Evolutionary conservation across 345 rosid species (phyloP).

Genomic region (Cardiospermum halicacabum): DNA sequence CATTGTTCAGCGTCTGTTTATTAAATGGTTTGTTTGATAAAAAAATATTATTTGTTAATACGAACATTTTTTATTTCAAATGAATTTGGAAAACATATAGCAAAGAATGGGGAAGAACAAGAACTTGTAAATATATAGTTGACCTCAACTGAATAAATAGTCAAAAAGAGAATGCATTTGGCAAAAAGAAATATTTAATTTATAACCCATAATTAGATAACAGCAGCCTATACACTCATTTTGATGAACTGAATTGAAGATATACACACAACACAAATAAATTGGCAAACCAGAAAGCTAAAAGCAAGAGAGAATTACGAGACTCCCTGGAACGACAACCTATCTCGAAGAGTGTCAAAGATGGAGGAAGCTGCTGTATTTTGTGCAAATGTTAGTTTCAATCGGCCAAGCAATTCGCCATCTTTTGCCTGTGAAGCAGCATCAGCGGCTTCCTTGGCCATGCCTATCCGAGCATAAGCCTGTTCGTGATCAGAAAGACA

Average conservation of each 20-base stretch:
- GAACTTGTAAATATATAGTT: too few species aligned
- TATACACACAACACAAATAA: constrained; percentile 9
- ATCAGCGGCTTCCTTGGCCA: constrained; percentile 99
- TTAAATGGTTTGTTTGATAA: too few species aligned
- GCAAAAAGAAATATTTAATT: too few species aligned
- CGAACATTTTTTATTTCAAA: too few species aligned
- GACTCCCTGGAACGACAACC: constrained; percentile 77
- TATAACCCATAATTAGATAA: too few species aligned
- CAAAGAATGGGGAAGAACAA: too few species aligned
- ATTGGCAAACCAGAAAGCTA: neutral
- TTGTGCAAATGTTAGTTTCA: constrained; percentile 77
- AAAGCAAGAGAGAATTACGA: constrained; percentile 26
- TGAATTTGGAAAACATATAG: too few species aligned
- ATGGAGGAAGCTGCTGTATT: constrained; percentile 79
- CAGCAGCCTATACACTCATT: constrained; percentile 5
- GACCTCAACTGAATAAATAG: too few species aligned
- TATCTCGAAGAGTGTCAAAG: constrained; percentile 75
- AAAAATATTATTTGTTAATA: too few species aligned
- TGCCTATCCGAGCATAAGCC: constrained; percentile 93
- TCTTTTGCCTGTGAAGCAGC: constrained; percentile 95
- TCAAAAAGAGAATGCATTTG: too few species aligned
- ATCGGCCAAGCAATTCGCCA: constrained; percentile 84
- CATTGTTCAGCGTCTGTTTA: too few species aligned
- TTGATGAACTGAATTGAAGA: neutral
- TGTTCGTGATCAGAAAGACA: constrained; percentile 19